Conservation (phyloP, 768 basidiomycete species). For the Cystobasidiopsis lactophilus region DNA sequence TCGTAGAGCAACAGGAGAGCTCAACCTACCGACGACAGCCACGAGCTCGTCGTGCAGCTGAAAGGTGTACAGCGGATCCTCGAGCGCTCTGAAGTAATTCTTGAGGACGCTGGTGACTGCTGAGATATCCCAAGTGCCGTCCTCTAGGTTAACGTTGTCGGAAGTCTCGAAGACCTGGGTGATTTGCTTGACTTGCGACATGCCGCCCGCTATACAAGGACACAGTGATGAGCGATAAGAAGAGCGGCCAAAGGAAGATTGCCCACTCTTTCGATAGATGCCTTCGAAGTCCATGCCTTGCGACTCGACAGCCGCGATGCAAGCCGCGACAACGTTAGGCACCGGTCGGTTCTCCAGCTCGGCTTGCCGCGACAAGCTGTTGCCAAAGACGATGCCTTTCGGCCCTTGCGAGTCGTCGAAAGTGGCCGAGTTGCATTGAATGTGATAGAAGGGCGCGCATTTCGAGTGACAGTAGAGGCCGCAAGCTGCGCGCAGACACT, state of each 20-base stretch:
- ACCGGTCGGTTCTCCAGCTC: conserved; percentile 28
- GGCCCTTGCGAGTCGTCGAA: conserved; percentile 3
- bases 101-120: conserved; percentile 79
- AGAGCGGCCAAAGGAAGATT: too few relatives aligned
- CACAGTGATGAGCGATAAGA: too few relatives aligned
- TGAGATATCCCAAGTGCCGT: conserved; percentile 83
- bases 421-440: conserved; percentile 7
- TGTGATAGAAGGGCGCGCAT: conserved; percentile 29
- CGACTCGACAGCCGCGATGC: conserved; percentile 76
- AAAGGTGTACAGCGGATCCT: conserved; percentile 71
- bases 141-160: conserved; percentile 59
- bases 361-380: conserved; percentile 64
- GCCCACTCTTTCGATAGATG: conserved; percentile 80
- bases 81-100: conserved; percentile 81
- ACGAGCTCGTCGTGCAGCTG: conserved; percentile 82
- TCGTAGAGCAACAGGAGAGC: neutral
- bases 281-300: conserved; percentile 88
- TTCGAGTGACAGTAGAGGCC: conserved; percentile 69
- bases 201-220: conserved; percentile 40
- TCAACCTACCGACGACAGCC: conserved; percentile 36
- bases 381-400: conserved; percentile 72
- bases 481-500: conserved; percentile 37
- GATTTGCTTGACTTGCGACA: conserved; percentile 73
- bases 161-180: conserved; percentile 86
- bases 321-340: conserved; percentile 82